Evolutionary conservation across 139 green algal genomes (phyloP), one percentile per base, ranked within the genome.

Genomic region (Tetradesmus lagerheimii): DNA sequence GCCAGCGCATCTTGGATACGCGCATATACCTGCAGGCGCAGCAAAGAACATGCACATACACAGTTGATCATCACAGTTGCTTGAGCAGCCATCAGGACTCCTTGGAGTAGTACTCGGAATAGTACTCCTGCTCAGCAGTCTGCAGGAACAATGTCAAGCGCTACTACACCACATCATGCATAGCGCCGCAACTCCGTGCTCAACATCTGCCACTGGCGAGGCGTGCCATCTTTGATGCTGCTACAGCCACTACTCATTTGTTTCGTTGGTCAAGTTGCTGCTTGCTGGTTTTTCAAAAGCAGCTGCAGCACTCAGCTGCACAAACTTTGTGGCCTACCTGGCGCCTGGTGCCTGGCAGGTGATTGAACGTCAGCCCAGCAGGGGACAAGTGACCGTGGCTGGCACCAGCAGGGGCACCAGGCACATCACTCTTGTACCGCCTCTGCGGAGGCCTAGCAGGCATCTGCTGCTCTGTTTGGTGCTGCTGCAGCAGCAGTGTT

Each of bases 311-410:
- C n/a, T n/a, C n/a, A n/a, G n/a, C n/a, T n/a, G n/a, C n/a, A n/a
- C n/a, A n/a, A n/a, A n/a, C n/a, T n/a, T 25, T 4, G 47, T 34
- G 23, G 18, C 39, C 12, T 18, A 86, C 80, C 80, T 86, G 80
- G 35, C 80, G 39, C n/a, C 57, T 86, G 45, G 47, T 86, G 45
- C 80, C 80, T 2, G 80, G 80, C 39, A 86, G 45, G n/a, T 86
- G 80, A 0, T 45, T 27, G 45, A 86, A 75, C 12, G 16, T 74
- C 45, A 86, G 27, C 29, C 45, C 80, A 75, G 80, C n/a, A 31
- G 80, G 80, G 8, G 80, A 86, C 43, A 74, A 27, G 45, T 86
- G 45, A 2, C 80, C 80, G 31, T 86, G 80, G 39, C 80, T 86
- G 27, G 79, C n/a, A 25, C 79, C 79, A 41, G 20, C 79, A 85